Evolutionary conservation across 1,139 yeast species (phyloP), one percentile per base, ranked within the genome.

Genomic region (Pichia sp.): DNA sequence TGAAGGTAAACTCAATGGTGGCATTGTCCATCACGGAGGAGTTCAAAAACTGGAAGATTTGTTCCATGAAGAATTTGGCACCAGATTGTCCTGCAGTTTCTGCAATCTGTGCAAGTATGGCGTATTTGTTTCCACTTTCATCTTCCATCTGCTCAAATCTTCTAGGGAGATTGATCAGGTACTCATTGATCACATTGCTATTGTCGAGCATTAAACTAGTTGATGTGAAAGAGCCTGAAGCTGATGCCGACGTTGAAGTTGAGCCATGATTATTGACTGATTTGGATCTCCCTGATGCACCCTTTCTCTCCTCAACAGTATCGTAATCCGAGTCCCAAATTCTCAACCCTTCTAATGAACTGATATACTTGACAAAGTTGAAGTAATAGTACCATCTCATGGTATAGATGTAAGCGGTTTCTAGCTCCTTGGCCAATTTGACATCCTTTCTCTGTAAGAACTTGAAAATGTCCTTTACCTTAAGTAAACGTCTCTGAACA

Each of bases 311-410:
- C n/a, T n/a, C n/a, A n/a, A n/a, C n/a, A n/a, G n/a, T n/a, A 19
- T 50, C 52, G 13, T 38, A 22, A 6, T 37, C 39, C 16, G 28
- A 32, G 12, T 37, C 69, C 6, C 65, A 36, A 8, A 53, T 24
- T 17, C 59, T 72, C 40, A 83, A 59, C 44, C 77, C 76, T 43
- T 85, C 84, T 40, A 91, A 62, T 1, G 94, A 79, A 47, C 81
- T 74, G 35, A 81, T 62, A 58, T 88, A 91, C 48, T 91, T 77
- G 18, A 81, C 77, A 54, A 91, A 88, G 47, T 83, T 73, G 37
- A 82, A 71, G 41, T 70, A 68, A 55, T 91, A 91, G 61, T 91
- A 91, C 98, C 98, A 91, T 50, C 73, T 68, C 86, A 88, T 87
- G 2, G 97, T 88, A 52, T 76, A 79, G 11, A 79, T 63, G 55